A percentile compares a stretch with the other conserved stretches of the same genome.
phyloP scores from a whole-genome alignment of 306 rosid genomes.

The Sicyos edulis region DNA sequence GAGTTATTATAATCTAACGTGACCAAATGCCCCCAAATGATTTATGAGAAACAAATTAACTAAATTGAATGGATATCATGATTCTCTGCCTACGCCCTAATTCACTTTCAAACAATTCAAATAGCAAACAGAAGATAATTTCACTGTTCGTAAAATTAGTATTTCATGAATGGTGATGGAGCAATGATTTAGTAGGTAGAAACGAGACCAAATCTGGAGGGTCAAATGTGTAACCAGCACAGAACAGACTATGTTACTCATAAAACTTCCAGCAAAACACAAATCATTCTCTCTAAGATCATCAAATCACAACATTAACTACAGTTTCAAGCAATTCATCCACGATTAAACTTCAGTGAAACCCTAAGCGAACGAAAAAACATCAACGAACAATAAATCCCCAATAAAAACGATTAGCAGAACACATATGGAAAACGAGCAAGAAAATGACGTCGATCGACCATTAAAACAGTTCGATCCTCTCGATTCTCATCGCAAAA shows the following conservation, averaged over 20 bases:
- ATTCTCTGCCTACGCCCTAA: no score
- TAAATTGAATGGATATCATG: no score
- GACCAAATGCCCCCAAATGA: background rate
- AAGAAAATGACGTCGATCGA: no score
- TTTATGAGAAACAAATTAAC: background rate
- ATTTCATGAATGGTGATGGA: background rate
- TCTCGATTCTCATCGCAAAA: no score
- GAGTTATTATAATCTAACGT: no score
- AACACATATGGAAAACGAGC: no score
- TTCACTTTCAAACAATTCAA: background rate
- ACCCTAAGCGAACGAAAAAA: background rate
- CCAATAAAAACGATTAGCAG: no score
- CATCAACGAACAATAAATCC: background rate
- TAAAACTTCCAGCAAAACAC: background rate
- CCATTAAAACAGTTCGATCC: no score
- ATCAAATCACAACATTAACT: background rate
- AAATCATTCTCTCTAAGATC: background rate
- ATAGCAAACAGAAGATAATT: background rate
- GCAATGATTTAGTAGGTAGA: background rate
- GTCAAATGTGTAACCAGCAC: background rate
- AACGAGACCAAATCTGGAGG: background rate
- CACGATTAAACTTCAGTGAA: background rate
- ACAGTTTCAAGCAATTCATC: background rate
- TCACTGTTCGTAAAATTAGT: constrained; percentile 14
- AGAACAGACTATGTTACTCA: background rate